Base-by-base conservation (phyloP, 352 stramenopile genomes). In the Blastocystis sp. region DNA sequence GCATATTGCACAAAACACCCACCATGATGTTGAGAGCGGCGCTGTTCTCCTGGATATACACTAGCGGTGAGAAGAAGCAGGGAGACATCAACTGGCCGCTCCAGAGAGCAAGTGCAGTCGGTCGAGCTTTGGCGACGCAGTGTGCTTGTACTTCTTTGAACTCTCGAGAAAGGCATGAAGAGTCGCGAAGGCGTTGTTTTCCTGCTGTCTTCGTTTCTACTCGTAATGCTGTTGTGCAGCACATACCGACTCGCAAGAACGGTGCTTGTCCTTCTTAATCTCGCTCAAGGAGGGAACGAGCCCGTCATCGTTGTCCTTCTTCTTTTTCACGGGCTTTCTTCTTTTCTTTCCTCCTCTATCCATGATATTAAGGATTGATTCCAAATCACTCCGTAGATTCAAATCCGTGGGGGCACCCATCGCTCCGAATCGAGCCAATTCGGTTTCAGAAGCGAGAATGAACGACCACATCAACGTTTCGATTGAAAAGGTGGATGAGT, bases 401-500 rank as follows among this genome's bases (percentile, higher is more conserved):
- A 4, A 76, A 28, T 76, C 5, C 10, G 7, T 56, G 38, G 34
- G 1, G 65, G n/a, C 17, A 70, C 21, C 65, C 38, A 28, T 5
- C 5, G 56, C 43, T 48, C 56, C 34, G 19, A 76, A n/a, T 76
- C 9, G 4, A 11, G 5, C 38, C 7, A 11, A 48, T 56, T 48
- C 21, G 10, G 11, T 56, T 3, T 76, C 65, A 76, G 21, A 11
- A 76, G 4, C 10, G n/a, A 43, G n/a, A 34, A 66, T 81, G 48
- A 81, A 66, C n/a, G 56, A 66, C 19, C 40, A 48, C 40, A 48
- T 81, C 3, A 69, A 53, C 56, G 48, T 28, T 17, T 84, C 45
- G 28, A 66, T 84, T 21, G 23, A 84, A n/a, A 66, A 93, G 78
- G 90, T 98, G 23, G 96, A 98, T 89, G 90, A 92, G 53, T 98